Conservation (phyloP, 2,329 filamentous ascomycete genomes). For the Sporothrix dimorphospora region DNA sequence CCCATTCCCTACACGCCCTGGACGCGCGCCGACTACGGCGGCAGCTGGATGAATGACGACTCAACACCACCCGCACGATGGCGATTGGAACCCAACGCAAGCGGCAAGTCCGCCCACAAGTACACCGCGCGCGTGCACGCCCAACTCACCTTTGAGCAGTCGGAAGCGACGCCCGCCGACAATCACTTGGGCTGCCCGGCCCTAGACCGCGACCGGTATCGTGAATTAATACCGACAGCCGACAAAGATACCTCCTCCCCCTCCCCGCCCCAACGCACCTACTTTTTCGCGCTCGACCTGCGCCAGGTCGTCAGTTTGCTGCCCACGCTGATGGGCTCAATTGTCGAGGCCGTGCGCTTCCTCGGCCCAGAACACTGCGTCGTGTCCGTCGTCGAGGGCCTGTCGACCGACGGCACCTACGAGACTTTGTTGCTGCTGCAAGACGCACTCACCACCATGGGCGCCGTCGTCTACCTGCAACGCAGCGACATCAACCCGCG, state of each 20-base stretch:
- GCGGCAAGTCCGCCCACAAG: not conserved
- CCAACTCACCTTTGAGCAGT: not conserved
- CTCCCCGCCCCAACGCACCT: not conserved
- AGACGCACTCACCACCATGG: not conserved
- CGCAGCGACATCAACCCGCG: conserved; percentile 12
- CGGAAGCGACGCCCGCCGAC: not conserved
- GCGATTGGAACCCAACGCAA: too few species aligned
- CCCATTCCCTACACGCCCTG: conserved; percentile 18
- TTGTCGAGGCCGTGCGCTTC: conserved; percentile 14
- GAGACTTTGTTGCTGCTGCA: not conserved
- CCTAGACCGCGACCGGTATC: not conserved
- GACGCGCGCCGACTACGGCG: conserved; percentile 12
- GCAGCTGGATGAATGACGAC: conserved; percentile 13
- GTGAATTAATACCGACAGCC: not conserved
- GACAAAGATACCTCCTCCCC: too few species aligned
- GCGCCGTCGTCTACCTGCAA: conserved; percentile 10
- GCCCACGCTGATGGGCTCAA: conserved; percentile 6
- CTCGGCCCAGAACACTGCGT: conserved; percentile 3
- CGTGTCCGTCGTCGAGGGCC: conserved; percentile 11
- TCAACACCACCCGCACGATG: not conserved
- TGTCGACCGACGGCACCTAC: conserved; percentile 7
- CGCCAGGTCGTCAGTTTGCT: not conserved
- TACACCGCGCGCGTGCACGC: not conserved
- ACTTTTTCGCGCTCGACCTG: conserved; percentile 12
- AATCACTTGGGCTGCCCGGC: not conserved